Evolutionary conservation across 1,284 basidiomycete species (phyloP).

Genomic region (Xerocomus minutiporus): DNA sequence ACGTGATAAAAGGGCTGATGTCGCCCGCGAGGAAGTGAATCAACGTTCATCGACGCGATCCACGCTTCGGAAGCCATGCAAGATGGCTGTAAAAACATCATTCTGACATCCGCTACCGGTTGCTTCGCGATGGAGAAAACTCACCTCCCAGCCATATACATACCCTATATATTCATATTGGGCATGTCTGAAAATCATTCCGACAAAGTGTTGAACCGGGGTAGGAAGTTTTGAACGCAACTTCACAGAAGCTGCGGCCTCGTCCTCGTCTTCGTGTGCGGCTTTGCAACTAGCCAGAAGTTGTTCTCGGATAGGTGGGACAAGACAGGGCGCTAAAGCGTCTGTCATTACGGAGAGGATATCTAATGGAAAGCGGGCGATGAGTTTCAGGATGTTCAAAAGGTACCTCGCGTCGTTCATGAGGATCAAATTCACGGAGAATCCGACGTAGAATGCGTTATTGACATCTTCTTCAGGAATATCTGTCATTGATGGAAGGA

Average conservation of each 20-base stretch:
- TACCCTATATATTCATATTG: conserved; percentile 43
- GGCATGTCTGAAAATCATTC: conserved; percentile 47
- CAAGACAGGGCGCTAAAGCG: conserved; percentile 25
- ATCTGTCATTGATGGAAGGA: conserved; percentile 14
- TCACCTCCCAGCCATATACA: conserved; percentile 53
- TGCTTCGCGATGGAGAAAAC: conserved; percentile 16
- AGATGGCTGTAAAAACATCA: conserved; percentile 31
- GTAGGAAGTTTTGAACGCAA: conserved; percentile 23
- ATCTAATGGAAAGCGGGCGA: conserved; percentile 32
- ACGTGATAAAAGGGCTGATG: conserved; percentile 53
- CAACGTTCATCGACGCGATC: conserved; percentile 44
- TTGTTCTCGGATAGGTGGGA: conserved; percentile 14
- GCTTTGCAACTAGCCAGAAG: conserved; percentile 26
- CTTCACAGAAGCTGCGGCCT: conserved; percentile 26
- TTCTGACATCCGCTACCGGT: neutral
- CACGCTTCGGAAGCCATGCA: conserved; percentile 44
- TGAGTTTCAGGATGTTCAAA: conserved; percentile 27
- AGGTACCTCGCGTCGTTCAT: conserved; percentile 27
- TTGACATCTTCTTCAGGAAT: conserved; percentile 28
- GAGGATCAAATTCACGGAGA: conserved; percentile 32
- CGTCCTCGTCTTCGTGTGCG: conserved; percentile 33
- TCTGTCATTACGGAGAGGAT: conserved; percentile 29
- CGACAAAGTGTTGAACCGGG: conserved; percentile 44
- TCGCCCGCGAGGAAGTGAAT: conserved; percentile 38
- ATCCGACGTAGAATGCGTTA: conserved; percentile 31